phyloP scores from a whole-genome alignment of 169 alveolate genomes.

The Cryptosporidium meleagridis region DNA sequence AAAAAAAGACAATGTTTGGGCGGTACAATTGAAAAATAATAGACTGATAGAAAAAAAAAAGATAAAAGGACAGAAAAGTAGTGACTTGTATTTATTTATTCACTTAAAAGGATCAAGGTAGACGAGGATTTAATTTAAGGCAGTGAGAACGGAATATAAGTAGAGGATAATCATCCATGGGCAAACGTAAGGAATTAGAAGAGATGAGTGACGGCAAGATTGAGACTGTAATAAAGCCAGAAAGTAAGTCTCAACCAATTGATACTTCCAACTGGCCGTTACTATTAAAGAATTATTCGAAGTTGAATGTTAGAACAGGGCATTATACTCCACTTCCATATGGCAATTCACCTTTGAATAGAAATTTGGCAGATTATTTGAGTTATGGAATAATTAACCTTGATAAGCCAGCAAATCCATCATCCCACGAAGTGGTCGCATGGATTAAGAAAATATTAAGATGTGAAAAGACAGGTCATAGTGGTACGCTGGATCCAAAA shows the following conservation, averaged over 20 bases:
- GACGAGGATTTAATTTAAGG: neutral
- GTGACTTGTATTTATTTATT: neutral
- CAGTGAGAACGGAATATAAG: neutral
- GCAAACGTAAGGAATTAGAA: conserved; percentile 22
- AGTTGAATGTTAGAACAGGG: conserved; percentile 95
- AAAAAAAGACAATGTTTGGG: conserved; percentile 20
- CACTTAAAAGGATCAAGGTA: neutral
- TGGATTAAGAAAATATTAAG: conserved; percentile 98
- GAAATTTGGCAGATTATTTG: conserved; percentile 94
- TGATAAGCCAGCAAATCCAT: conserved; percentile 99
- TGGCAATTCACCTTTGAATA: conserved; percentile 98
- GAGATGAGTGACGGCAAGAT: conserved; percentile 3
- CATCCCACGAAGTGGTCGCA: conserved; percentile 99
- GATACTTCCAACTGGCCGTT: conserved; percentile 97
- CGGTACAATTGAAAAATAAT: neutral
- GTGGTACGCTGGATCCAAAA: conserved; percentile 99
- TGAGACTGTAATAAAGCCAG: conserved; percentile 66
- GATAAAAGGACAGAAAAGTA: neutral
- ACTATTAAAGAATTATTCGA: conserved; percentile 94
- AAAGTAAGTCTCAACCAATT: conserved; percentile 84
- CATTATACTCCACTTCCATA: conserved; percentile 99
- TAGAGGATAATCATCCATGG: conserved; percentile 4
- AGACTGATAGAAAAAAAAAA: neutral
- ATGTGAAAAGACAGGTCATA: conserved; percentile 99
- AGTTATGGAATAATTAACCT: conserved; percentile 98